Percentiles rank a stretch among this genome's conserved stretches.
Conservation (phyloP, 192 early-diverging fungal species). For the Powellomyces hirtus region DNA sequence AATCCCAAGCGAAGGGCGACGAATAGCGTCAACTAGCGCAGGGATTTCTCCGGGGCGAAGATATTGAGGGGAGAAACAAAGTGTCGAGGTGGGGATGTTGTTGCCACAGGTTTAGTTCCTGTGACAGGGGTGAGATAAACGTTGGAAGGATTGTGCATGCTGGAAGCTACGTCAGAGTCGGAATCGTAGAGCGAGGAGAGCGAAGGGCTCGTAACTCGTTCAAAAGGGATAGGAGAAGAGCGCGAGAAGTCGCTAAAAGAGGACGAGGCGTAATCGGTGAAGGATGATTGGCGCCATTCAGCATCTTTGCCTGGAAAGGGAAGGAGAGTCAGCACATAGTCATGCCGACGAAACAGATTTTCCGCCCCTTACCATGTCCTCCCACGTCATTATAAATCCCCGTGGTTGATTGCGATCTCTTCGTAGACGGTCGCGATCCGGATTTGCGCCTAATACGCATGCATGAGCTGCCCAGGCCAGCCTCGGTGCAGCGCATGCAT, state of each 20-base stretch:
- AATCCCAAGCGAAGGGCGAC: no score
- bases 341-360: no score
- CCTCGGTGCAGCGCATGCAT: no score
- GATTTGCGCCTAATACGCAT: no score
- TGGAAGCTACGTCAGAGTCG: neutral
- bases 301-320: neutral
- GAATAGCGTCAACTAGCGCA: neutral
- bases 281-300: neutral
- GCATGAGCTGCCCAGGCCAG: no score
- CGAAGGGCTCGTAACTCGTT: neutral
- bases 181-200: slow-evolving; percentile 5
- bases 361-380: no score
- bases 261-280: neutral
- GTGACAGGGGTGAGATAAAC: slow-evolving; percentile 11
- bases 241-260: neutral
- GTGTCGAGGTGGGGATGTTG: neutral
- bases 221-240: slow-evolving; percentile 3
- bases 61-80: slow-evolving; percentile 18
- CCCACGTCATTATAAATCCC: no score
- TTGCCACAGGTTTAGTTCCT: neutral
- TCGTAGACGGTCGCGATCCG: no score
- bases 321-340: no score
- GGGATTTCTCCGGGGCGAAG: slow-evolving; percentile 3
- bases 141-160: neutral
- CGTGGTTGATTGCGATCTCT: no score